Percentiles rank a stretch among this genome's conserved stretches.
Conservation (phyloP, 257 asterid species). For the Nicotiana noctiflora region DNA sequence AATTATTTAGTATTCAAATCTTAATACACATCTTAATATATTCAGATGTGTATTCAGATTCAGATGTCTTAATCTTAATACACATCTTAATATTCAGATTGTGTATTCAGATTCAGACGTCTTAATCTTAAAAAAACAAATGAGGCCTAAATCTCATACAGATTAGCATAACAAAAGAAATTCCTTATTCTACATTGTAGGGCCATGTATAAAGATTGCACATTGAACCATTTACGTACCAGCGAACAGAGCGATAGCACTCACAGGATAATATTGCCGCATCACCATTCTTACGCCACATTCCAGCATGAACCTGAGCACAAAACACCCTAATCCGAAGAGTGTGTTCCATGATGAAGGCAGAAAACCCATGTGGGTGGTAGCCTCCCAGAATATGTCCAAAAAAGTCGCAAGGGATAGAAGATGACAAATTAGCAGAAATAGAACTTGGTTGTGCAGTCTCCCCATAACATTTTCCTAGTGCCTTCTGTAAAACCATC, state of each 20-base stretch:
- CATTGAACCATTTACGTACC: conserved; percentile 44
- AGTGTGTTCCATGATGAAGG: conserved; percentile 90
- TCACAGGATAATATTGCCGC: conserved; percentile 73
- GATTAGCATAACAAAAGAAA: not conserved
- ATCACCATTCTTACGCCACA: conserved; percentile 99
- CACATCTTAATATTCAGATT: too few relatives aligned
- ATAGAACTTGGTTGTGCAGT: conserved; percentile 3
- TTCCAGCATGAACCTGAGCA: conserved; percentile 92
- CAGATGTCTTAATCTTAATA: too few relatives aligned
- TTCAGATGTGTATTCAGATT: too few relatives aligned
- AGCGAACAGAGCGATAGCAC: conserved; percentile 87
- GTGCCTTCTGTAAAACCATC: conserved; percentile 63
- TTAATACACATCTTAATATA: too few relatives aligned
- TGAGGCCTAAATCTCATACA: not conserved
- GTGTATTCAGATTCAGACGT: too few relatives aligned
- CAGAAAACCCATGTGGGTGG: conserved; percentile 88
- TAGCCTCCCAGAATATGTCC: conserved; percentile 73
- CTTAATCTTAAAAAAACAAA: too few relatives aligned
- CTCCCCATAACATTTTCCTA: conserved; percentile 70
- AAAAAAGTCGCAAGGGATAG: conserved; percentile 47
- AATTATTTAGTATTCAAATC: too few relatives aligned
- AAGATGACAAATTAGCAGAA: too few relatives aligned
- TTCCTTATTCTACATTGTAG: not conserved
- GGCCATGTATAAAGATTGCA: not conserved
- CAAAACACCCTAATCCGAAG: conserved; percentile 91